phyloP scores from a whole-genome alignment of 2,329 filamentous ascomycete species.

The Cadophora gregata region DNA sequence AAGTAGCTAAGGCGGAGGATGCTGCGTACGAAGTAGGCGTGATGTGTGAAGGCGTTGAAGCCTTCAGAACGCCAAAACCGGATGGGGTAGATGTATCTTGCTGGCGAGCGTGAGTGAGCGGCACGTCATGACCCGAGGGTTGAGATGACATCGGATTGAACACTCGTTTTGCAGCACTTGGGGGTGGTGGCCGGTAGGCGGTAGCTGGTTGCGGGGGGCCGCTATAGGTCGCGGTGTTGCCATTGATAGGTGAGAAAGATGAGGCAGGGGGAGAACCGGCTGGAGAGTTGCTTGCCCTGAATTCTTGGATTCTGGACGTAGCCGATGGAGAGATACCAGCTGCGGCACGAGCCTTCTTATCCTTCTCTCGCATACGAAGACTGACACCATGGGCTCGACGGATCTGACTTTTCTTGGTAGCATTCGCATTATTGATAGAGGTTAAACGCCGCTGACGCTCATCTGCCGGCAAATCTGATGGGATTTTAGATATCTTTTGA shows the following conservation, averaged over 20 bases:
- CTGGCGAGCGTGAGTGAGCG: neutral
- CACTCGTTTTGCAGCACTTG: neutral
- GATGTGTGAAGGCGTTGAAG: neutral
- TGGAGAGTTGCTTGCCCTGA: conserved; percentile 6
- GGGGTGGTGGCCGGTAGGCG: neutral
- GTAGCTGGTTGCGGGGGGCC: neutral
- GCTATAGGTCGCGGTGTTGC: neutral
- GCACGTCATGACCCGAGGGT: neutral
- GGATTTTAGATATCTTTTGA: conserved; percentile 21
- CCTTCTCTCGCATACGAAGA: conserved; percentile 39
- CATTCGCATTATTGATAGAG: conserved; percentile 39
- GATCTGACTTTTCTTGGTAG: conserved; percentile 40
- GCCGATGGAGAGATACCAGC: conserved; percentile 15
- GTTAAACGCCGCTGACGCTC: conserved; percentile 25
- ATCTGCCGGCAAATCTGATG: conserved; percentile 4
- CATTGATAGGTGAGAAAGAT: conserved; percentile 23
- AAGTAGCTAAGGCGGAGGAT: neutral
- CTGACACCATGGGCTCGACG: conserved; percentile 39
- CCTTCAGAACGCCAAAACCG: conserved; percentile 17
- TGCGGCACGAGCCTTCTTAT: conserved; percentile 33
- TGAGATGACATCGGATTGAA: conserved; percentile 5
- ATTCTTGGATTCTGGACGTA: neutral
- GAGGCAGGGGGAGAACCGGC: conserved; percentile 14
- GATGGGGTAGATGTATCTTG: neutral
- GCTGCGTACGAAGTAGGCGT: neutral